phyloP scores from a whole-genome alignment of 805 yeast species.

The Sugiyamaella boreocaroliniensis region DNA sequence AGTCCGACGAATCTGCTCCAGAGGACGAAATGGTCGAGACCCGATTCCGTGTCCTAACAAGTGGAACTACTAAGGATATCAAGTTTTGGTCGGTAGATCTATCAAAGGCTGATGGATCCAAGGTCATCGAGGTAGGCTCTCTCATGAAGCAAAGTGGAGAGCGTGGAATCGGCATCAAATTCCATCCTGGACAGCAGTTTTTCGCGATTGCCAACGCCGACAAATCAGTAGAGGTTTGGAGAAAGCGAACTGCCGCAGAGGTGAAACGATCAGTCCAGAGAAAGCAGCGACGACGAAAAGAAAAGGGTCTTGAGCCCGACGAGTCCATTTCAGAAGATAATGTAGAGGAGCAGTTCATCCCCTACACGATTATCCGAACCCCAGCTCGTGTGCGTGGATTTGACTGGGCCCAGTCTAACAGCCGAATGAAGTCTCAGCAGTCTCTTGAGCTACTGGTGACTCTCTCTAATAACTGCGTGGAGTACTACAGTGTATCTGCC shows the following conservation, averaged over 20 bases:
- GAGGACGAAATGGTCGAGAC: background rate
- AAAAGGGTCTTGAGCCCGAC: constrained; percentile 49
- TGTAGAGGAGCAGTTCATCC: constrained; percentile 45
- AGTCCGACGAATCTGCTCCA: constrained; percentile 10
- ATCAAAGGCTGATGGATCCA: constrained; percentile 43
- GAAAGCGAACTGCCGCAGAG: constrained; percentile 71
- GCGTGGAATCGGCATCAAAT: constrained; percentile 56
- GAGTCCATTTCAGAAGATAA: constrained; percentile 36
- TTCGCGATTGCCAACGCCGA: constrained; percentile 75
- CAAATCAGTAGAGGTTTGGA: constrained; percentile 69
- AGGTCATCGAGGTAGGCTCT: constrained; percentile 53
- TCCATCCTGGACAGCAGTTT: constrained; percentile 40
- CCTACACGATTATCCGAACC: constrained; percentile 63
- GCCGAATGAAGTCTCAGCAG: constrained; percentile 30
- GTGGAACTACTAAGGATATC: constrained; percentile 74
- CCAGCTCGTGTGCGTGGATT: constrained; percentile 56
- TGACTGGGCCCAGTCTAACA: constrained; percentile 42
- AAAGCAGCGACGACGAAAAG: constrained; percentile 69
- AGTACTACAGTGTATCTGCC: constrained; percentile 51
- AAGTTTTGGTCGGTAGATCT: constrained; percentile 77
- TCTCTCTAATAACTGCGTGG: constrained; percentile 67
- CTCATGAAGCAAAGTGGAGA: constrained; percentile 57
- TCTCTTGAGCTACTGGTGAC: constrained; percentile 56
- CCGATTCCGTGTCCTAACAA: constrained; percentile 41
- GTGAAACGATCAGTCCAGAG: constrained; percentile 67